A percentile compares a stretch with the other conserved stretches of the same genome.
Conservation (phyloP, 2,329 filamentous ascomycete species). For the Exophiala calicioides region DNA sequence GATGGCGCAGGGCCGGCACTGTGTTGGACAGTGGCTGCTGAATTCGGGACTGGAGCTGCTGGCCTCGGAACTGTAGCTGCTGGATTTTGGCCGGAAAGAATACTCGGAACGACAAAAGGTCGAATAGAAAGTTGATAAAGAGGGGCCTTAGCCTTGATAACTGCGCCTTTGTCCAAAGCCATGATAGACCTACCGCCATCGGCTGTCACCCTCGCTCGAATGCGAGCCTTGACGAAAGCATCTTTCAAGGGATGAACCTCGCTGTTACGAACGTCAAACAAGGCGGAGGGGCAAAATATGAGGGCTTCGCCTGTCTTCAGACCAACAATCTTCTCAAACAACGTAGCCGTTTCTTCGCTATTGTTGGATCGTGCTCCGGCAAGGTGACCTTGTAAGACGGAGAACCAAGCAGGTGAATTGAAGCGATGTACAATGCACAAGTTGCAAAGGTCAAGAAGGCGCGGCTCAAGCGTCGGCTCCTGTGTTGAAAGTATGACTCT, state of each 20-base stretch:
- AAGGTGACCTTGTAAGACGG: slow-evolving; percentile 49
- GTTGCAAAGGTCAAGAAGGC: slow-evolving; percentile 69
- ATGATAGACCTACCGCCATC: slow-evolving; percentile 49
- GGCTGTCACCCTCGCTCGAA: slow-evolving; percentile 44
- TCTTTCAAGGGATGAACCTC: slow-evolving; percentile 31
- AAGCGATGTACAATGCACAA: slow-evolving; percentile 74
- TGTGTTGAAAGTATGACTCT: slow-evolving; percentile 74
- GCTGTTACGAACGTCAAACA: slow-evolving; percentile 37
- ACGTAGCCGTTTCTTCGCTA: slow-evolving; percentile 27
- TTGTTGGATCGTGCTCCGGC: slow-evolving; percentile 41
- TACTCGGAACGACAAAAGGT: slow-evolving; percentile 1
- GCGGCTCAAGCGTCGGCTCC: slow-evolving; percentile 70
- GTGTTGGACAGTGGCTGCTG: too few relatives aligned
- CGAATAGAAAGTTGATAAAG: slow-evolving; percentile 3
- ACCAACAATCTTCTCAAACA: slow-evolving; percentile 51
- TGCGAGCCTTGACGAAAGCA: slow-evolving; percentile 41
- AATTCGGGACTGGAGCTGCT: too few relatives aligned
- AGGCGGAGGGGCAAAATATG: slow-evolving; percentile 50
- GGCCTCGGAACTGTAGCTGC: neutral
- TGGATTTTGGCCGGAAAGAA: neutral
- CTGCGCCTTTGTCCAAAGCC: slow-evolving; percentile 22
- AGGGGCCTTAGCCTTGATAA: neutral
- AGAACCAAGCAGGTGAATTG: slow-evolving; percentile 64
- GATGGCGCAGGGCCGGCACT: too few relatives aligned
- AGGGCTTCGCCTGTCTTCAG: slow-evolving; percentile 52